Evolutionary conservation across 2,329 filamentous ascomycete genomes (phyloP), one percentile per base, ranked within the genome.

Genomic region (Cordyceps sp.): DNA sequence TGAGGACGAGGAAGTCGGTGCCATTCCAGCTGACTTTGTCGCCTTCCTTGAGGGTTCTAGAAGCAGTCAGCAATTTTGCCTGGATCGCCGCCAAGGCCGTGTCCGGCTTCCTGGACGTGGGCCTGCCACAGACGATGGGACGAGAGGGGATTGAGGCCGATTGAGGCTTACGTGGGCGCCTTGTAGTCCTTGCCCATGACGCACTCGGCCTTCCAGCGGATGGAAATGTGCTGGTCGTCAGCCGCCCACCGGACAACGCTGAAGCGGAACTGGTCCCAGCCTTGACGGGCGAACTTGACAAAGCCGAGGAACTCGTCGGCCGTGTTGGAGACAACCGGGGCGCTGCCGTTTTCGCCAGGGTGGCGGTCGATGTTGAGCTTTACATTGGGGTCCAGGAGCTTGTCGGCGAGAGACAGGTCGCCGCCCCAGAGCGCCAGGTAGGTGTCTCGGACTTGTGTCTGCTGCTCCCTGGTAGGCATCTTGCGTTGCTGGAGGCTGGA

Each of bases 1-100:
- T 36, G n/a, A 37, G 9, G 20, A 36, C 36, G 24, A 36, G 36
- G 19, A 36, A 37, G 21, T 33, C 33, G 6, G 31, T 35, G 3
- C 36, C 33, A 24, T 35, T 37, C 27, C 27, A 37, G 12, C 26
- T 29, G n/a, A 31, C 24, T 13, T 28, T 19, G 27, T 35, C 35
- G 23, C 37, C 33, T 10, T 27, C 12, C 27, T 37, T 39, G 12
- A 33, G n/a, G n/a, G n/a, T n/a, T n/a, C n/a, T n/a, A n/a, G n/a
- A n/a, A n/a, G n/a, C n/a, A n/a, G n/a, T n/a, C n/a, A n/a, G n/a
- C n/a, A n/a, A n/a, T n/a, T n/a, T n/a, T n/a, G n/a, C n/a, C n/a
- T n/a, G n/a, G n/a, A n/a, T n/a, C n/a, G n/a, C n/a, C n/a, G n/a
- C n/a, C n/a, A n/a, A n/a, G n/a, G n/a, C n/a, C n/a, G 31, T 10